Evolutionary conservation across 2,329 filamentous ascomycete species (phyloP), one percentile per base, ranked within the genome.

Genomic region (Paramyrothecium sp.): DNA sequence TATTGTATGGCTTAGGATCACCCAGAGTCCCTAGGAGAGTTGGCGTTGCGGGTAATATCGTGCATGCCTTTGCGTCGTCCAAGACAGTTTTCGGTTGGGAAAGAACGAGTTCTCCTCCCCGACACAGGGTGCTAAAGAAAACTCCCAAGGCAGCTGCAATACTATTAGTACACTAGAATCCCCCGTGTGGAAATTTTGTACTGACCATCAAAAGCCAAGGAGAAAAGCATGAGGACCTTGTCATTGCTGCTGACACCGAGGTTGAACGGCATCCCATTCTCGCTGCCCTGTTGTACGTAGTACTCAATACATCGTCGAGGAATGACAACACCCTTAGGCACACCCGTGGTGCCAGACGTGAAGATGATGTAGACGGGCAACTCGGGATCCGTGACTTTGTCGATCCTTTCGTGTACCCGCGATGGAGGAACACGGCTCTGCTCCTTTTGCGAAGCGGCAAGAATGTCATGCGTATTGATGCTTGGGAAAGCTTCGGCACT

Each of bases 271-370:
- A 30, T 30, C 10, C 26, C 26, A 4, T 30, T 4, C 26, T 30
- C 26, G 26, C 26, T 30, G 10, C 26, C 26, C 10, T 30, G 26
- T 30, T 30, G 26, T 30, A 51, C 48, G 19, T 51, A 51, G 48
- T 51, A 17, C 7, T 20, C n/a, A 7, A 51, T 7, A 23, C 48
- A 20, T 23, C 21, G 48, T 7, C 21, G 48, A 21, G 48, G n/a
- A 51, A 51, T 51, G 5, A 20, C 48, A 3, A 51, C 51, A 51
- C 58, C 58, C 34, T 60, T 60, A 12, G 58, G 58, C 33, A 26
- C 34, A 2, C 58, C 58, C 17, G 58, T 60, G 20, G 33, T 60
- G 4, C 58, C 58, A 22, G 58, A 60, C 13, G 58, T 60, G 46
- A 57, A 60, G 16, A 60, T 53, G 17, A 60, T 41, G 53, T 60